Evolutionary conservation across 306 rosid genomes (phyloP).

Genomic region (Astragalus membranaceus): DNA sequence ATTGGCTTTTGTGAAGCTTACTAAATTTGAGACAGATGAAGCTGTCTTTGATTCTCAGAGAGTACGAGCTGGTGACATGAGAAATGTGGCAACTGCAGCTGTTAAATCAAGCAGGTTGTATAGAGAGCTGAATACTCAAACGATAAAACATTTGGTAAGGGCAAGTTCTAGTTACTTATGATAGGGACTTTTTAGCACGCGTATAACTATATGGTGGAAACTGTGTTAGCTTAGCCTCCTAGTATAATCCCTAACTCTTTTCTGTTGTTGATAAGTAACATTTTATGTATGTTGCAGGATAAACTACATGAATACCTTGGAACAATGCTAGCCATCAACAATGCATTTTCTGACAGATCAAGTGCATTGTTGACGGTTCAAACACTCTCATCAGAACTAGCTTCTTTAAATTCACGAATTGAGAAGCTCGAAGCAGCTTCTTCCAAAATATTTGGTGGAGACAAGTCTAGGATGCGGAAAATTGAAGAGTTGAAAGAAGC

Average conservation of each 20-base stretch:
- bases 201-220: background rate
- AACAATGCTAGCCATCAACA: slow-evolving; percentile 65
- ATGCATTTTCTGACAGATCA: slow-evolving; percentile 85
- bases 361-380: slow-evolving; percentile 91
- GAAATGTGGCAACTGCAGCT: slow-evolving; percentile 79
- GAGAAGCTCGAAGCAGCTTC: slow-evolving; percentile 93
- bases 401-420: slow-evolving; percentile 47
- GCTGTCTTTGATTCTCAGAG: slow-evolving; percentile 61
- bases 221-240: background rate
- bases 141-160: slow-evolving; percentile 86
- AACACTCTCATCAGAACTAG: slow-evolving; percentile 79
- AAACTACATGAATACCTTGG: slow-evolving; percentile 97
- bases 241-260: background rate
- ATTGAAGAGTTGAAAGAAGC: slow-evolving; percentile 81
- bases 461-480: slow-evolving; percentile 72
- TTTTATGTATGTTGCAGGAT: slow-evolving; percentile 57
- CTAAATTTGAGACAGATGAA: slow-evolving; percentile 88
- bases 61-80: slow-evolving; percentile 68
- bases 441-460: slow-evolving; percentile 90
- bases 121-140: slow-evolving; percentile 86
- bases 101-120: slow-evolving; percentile 90
- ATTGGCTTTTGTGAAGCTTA: slow-evolving; percentile 76
- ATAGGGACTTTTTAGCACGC: background rate
- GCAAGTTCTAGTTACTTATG: background rate
- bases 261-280: slow-evolving; percentile 14